Percentiles rank a stretch among this genome's conserved stretches.
phyloP scores from a whole-genome alignment of 179 eudicot genomes.

The Beta corolliflora region DNA sequence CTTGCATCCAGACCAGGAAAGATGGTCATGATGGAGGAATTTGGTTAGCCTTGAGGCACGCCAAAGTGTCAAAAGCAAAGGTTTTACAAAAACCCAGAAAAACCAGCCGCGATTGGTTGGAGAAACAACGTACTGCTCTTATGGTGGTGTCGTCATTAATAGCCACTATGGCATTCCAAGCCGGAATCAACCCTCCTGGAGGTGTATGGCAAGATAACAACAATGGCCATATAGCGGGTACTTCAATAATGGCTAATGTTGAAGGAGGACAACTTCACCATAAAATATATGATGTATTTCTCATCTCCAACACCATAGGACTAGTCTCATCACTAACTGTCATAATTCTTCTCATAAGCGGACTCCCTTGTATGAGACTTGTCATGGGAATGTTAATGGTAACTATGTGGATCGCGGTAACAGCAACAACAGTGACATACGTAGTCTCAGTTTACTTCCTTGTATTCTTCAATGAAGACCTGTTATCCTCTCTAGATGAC shows the following conservation, averaged over 20 bases:
- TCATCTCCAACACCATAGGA: not conserved
- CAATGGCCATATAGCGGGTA: slow-evolving; percentile 18
- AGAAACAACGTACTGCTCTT: slow-evolving; percentile 18
- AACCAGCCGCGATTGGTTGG: slow-evolving; percentile 7
- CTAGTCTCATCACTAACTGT: slow-evolving; percentile 21
- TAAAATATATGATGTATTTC: not conserved
- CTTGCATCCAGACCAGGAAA: not conserved
- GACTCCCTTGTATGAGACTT: slow-evolving; percentile 11
- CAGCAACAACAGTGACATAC: slow-evolving; percentile 27
- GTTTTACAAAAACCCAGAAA: slow-evolving; percentile 2
- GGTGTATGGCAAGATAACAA: slow-evolving; percentile 27
- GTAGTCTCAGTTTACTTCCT: slow-evolving; percentile 19
- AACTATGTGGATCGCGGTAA: slow-evolving; percentile 27
- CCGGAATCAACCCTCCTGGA: slow-evolving; percentile 31
- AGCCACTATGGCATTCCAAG: slow-evolving; percentile 38
- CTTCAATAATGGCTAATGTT: not conserved
- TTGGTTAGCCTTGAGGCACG: slow-evolving; percentile 14
- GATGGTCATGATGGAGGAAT: slow-evolving; percentile 8
- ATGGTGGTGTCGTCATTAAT: slow-evolving; percentile 37
- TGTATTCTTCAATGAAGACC: not conserved
- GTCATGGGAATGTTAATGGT: slow-evolving; percentile 11
- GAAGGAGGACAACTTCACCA: not conserved
- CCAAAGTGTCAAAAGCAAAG: slow-evolving; percentile 24
- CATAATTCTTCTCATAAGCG: slow-evolving; percentile 23
- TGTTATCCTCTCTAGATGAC: not conserved